A percentile compares a stretch with the other conserved stretches of the same genome.
phyloP scores from a whole-genome alignment of 768 basidiomycete genomes.

The Candolleomyces eurysporus region DNA sequence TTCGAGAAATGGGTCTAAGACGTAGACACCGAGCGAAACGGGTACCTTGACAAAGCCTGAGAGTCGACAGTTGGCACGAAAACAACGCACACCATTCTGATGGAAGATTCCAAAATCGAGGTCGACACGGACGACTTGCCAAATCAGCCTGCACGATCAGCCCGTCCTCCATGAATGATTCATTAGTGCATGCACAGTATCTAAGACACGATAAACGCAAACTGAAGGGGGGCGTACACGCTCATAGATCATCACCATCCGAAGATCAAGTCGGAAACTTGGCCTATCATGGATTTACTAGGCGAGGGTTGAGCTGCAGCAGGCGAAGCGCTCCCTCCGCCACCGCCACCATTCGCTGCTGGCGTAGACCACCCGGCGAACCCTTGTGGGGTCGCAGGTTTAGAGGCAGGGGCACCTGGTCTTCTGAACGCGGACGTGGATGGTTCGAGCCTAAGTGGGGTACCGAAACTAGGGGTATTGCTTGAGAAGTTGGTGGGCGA shows the following conservation, averaged over 20 bases:
- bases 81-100: no score
- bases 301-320: conserved; percentile 30
- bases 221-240: background rate
- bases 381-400: conserved; percentile 27
- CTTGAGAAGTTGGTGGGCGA: conserved; percentile 11
- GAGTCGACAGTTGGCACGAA: no score
- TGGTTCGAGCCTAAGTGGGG: conserved; percentile 70
- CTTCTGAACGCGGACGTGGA: conserved; percentile 71
- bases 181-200: background rate
- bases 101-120: no score
- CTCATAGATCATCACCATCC: conserved; percentile 63
- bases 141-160: no score
- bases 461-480: conserved; percentile 52
- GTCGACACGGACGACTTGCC: no score
- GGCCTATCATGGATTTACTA: conserved; percentile 63
- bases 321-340: conserved; percentile 8
- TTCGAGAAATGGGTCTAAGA: no score
- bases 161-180: background rate
- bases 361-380: background rate
- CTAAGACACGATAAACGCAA: background rate
- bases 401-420: conserved; percentile 25
- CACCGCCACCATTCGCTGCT: conserved; percentile 7
- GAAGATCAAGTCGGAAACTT: conserved; percentile 78
- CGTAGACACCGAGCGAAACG: no score
- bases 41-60: no score